Percentiles rank a stretch among this genome's conserved stretches.
Evolutionary conservation across 495 filamentous ascomycete species (phyloP).

Genomic region (Penicillium chermesinum): DNA sequence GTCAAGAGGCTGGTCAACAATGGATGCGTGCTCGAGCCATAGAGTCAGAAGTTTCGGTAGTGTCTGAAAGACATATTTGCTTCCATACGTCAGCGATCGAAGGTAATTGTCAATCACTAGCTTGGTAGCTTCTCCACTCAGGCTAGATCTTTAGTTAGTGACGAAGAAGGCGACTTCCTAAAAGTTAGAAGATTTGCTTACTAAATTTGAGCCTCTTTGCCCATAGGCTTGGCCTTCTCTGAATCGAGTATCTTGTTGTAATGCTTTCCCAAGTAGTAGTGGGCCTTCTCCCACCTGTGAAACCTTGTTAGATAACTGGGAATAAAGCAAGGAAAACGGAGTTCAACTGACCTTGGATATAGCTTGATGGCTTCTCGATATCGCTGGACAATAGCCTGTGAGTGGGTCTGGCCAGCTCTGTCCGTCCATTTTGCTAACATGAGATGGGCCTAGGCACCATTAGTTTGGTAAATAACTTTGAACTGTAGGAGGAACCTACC

Average conservation of each 20-base stretch:
- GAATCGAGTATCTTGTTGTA: constrained; percentile 95
- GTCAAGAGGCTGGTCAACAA: constrained; percentile 62
- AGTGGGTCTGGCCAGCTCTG: constrained; percentile 82
- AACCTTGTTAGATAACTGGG: constrained; percentile 6
- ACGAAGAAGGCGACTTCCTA: background rate
- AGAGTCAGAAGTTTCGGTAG: constrained; percentile 84
- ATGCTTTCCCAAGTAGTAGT: constrained; percentile 94
- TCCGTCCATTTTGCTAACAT: constrained; percentile 97
- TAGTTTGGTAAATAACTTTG: background rate
- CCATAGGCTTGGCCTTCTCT: constrained; percentile 68
- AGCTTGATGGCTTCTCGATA: constrained; percentile 52
- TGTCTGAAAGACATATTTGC: constrained; percentile 93
- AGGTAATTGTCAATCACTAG: constrained; percentile 91
- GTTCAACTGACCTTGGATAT: constrained; percentile 30
- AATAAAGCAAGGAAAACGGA: background rate
- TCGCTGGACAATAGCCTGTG: constrained; percentile 65
- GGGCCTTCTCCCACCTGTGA: constrained; percentile 84
- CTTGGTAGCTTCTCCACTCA: constrained; percentile 76
- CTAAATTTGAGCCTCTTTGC: constrained; percentile 56
- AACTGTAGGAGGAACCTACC: constrained; percentile 17
- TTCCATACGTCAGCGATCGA: constrained; percentile 76
- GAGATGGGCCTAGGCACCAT: constrained; percentile 56
- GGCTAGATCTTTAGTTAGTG: constrained; percentile 18
- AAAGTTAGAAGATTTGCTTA: too few species aligned
- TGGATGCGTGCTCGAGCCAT: constrained; percentile 85